These are phyloP conservation scores for Suillus subluteus DNA, from an alignment of 768 basidiomycete species.

Conservation along the genomic window DNA sequence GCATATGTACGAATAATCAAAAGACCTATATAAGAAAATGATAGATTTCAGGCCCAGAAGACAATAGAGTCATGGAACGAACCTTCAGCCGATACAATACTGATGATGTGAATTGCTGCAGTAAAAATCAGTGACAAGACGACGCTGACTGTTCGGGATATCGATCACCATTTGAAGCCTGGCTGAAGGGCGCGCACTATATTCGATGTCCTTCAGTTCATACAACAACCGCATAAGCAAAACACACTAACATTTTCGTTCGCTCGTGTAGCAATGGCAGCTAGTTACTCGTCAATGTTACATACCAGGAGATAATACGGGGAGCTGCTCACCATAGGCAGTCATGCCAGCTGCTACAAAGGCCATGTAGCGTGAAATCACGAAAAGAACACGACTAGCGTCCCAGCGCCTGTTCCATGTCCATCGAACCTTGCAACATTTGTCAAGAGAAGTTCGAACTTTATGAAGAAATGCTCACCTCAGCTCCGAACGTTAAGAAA, in stretches of 20 bases:
- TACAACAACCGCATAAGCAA: not conserved
- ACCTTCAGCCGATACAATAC: conserved; percentile 7
- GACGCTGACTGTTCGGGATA: not conserved
- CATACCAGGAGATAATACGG: not conserved
- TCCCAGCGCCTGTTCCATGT: conserved; percentile 13
- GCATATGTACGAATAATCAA: conserved; percentile 3
- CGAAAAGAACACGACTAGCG: conserved; percentile 4
- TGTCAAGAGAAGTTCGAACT: not conserved
- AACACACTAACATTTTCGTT: not conserved
- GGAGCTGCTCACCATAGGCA: conserved; percentile 7
- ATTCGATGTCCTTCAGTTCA: not conserved
- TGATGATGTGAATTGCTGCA: conserved; percentile 8
- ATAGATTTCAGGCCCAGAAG: not conserved
- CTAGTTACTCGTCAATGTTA: not conserved
- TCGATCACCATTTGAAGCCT: not conserved
- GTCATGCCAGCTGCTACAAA: conserved; percentile 15
- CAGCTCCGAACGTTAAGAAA: not conserved
- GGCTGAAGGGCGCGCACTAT: not conserved
- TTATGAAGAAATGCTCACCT: not conserved
- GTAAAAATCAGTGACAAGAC: not conserved
- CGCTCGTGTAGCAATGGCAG: not conserved
- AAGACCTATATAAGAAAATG: not conserved
- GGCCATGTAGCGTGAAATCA: conserved; percentile 11
- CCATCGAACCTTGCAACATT: not conserved
- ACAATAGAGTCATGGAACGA: not conserved